Percentiles rank a stretch among this genome's conserved stretches.
Evolutionary conservation across 192 early-diverging fungal species (phyloP).

Genomic region (Podila epigama): DNA sequence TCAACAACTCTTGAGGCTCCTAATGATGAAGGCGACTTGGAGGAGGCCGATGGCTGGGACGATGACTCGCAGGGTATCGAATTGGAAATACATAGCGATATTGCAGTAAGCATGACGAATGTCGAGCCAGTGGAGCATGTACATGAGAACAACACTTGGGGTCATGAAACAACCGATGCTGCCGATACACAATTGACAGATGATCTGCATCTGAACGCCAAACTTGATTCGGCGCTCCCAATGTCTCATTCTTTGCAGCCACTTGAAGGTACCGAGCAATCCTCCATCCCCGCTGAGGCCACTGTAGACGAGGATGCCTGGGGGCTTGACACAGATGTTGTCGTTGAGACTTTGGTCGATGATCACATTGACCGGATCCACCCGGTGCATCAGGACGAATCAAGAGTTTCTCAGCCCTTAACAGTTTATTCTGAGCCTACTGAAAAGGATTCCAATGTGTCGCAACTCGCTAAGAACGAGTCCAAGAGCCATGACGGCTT

Average conservation of each 20-base stretch:
- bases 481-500: not conserved
- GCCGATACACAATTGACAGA: too few relatives aligned
- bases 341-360: not conserved
- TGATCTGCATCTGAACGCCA: too few relatives aligned
- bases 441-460: not conserved
- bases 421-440: not conserved
- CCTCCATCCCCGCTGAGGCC: not conserved
- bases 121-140: too few relatives aligned
- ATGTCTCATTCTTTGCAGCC: too few relatives aligned
- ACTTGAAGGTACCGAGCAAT: not conserved
- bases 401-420: not conserved
- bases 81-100: not conserved
- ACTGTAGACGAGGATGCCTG: not conserved
- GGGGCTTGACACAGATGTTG: constrained; percentile 15
- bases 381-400: not conserved
- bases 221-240: too few relatives aligned
- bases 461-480: not conserved
- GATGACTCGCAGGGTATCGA: not conserved
- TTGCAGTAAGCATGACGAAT: too few relatives aligned
- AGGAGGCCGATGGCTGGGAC: not conserved
- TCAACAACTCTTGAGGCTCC: not conserved
- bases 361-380: not conserved
- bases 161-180: too few relatives aligned
- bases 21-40: not conserved
- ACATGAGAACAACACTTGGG: too few relatives aligned